Percentiles rank a stretch among this genome's conserved stretches.
Conservation (phyloP, 805 yeast genomes). For the Yamadazyma insecticola region DNA sequence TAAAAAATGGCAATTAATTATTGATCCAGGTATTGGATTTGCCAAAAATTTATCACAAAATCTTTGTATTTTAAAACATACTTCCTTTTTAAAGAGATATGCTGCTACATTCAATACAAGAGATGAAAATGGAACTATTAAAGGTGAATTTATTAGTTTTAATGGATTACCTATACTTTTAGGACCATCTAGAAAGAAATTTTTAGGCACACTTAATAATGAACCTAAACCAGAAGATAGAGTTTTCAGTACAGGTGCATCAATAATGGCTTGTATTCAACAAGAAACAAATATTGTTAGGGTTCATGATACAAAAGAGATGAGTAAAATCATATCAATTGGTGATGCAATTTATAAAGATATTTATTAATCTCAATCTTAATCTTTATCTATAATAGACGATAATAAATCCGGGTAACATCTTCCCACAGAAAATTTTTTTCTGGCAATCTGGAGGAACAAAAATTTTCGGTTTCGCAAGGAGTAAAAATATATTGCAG, state of each 20-base stretch:
- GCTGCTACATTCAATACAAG: slow-evolving; percentile 20
- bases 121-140: slow-evolving; percentile 9
- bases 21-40: slow-evolving; percentile 96
- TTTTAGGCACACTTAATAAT: slow-evolving; percentile 71
- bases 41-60: slow-evolving; percentile 82
- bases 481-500: too few species aligned
- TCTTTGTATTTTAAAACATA: slow-evolving; percentile 54
- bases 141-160: slow-evolving; percentile 34
- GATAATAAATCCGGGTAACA: slow-evolving; percentile 2
- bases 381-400: background rate
- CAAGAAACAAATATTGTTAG: slow-evolving; percentile 77
- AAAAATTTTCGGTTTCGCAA: too few species aligned
- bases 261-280: slow-evolving; percentile 68
- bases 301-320: slow-evolving; percentile 76
- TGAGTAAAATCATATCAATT: slow-evolving; percentile 40
- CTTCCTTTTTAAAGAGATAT: slow-evolving; percentile 46
- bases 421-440: too few species aligned
- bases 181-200: slow-evolving; percentile 87
- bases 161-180: slow-evolving; percentile 62
- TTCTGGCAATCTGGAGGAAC: too few species aligned
- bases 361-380: slow-evolving; percentile 1
- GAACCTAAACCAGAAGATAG: slow-evolving; percentile 57
- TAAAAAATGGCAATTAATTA: slow-evolving; percentile 81
- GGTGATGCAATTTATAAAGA: slow-evolving; percentile 69
- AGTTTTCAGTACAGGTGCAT: slow-evolving; percentile 70